Percentiles rank a stretch among this genome's conserved stretches.
Conservation (phyloP, 495 filamentous ascomycete species). For the Penicillium diatomitis region DNA sequence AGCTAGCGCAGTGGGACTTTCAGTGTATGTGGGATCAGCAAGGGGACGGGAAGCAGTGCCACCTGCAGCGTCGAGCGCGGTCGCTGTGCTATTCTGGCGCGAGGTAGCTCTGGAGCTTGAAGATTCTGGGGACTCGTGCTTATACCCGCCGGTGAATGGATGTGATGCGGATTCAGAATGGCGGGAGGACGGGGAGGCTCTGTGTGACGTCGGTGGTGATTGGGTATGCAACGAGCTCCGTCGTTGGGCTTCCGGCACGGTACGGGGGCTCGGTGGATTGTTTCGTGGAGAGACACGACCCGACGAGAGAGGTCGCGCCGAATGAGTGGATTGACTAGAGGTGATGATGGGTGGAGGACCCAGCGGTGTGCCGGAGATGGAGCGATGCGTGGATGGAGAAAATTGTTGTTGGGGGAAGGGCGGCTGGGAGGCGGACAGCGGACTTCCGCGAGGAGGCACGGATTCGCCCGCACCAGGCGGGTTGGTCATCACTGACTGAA, state of each 20-base stretch:
- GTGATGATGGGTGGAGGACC: constrained; percentile 33
- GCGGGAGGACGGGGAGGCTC: constrained; percentile 20
- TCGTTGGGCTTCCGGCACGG: constrained; percentile 17
- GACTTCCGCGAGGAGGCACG: constrained; percentile 33
- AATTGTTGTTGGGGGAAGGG: constrained; percentile 33
- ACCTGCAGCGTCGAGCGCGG: constrained; percentile 7
- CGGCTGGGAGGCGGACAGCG: constrained; percentile 29
- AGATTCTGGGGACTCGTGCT: constrained; percentile 33
- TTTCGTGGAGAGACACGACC: constrained; percentile 26
- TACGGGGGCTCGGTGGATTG: constrained; percentile 29
- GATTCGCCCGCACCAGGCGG: constrained; percentile 26
- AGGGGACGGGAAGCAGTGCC: constrained; percentile 9
- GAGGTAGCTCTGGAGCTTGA: constrained; percentile 37
- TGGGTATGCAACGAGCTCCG: constrained; percentile 15
- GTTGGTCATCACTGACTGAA: constrained; percentile 38
- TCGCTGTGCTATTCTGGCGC: constrained; percentile 22
- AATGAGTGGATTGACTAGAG: constrained; percentile 28
- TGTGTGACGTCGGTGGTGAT: constrained; percentile 23
- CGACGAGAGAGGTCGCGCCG: constrained; percentile 25
- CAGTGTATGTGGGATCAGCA: constrained; percentile 22
- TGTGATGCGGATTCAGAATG: constrained; percentile 21
- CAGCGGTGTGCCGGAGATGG: constrained; percentile 39
- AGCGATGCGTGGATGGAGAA: constrained; percentile 30
- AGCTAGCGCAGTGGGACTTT: constrained; percentile 17
- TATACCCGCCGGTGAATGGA: constrained; percentile 13